Evolutionary conservation across 169 alveolate species (phyloP).

Genomic region (Plasmodium coatneyi): DNA sequence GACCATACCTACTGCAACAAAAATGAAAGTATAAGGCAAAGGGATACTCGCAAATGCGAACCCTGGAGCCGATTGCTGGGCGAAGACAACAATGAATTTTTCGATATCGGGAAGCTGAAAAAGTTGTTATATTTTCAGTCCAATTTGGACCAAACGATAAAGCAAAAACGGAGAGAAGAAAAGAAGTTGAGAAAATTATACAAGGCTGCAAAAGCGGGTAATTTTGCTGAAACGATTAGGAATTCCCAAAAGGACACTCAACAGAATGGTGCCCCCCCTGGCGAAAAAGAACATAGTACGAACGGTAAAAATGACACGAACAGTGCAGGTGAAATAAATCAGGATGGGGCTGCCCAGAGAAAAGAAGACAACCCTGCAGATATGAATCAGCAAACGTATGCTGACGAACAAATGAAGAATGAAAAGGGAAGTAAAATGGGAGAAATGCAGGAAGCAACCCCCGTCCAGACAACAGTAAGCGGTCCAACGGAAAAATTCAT

Average conservation of each 20-base stretch:
- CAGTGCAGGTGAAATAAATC: background rate
- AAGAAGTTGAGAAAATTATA: slow-evolving; percentile 29
- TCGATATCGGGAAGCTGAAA: slow-evolving; percentile 32
- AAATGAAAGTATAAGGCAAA: slow-evolving; percentile 32
- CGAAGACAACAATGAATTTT: slow-evolving; percentile 23
- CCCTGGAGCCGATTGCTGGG: slow-evolving; percentile 5
- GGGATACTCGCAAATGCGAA: background rate
- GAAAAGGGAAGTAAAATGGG: background rate
- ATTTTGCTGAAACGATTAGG: background rate
- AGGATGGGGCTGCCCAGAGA: background rate
- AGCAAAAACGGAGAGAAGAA: slow-evolving; percentile 40
- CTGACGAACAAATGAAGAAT: background rate
- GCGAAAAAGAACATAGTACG: background rate
- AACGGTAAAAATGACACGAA: background rate
- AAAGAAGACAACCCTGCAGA: background rate
- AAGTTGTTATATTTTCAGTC: slow-evolving; percentile 54
- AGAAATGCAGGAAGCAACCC: background rate
- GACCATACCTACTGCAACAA: background rate
- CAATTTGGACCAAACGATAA: slow-evolving; percentile 25
- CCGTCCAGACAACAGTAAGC: background rate
- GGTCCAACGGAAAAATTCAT: slow-evolving; percentile 18
- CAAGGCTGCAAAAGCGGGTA: slow-evolving; percentile 31
- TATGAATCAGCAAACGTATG: background rate
- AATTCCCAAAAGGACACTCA: slow-evolving; percentile 4
- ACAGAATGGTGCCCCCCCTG: background rate